Evolutionary conservation across 1,139 yeast species (phyloP).

Genomic region (Saccharomycopsis crataegensis): DNA sequence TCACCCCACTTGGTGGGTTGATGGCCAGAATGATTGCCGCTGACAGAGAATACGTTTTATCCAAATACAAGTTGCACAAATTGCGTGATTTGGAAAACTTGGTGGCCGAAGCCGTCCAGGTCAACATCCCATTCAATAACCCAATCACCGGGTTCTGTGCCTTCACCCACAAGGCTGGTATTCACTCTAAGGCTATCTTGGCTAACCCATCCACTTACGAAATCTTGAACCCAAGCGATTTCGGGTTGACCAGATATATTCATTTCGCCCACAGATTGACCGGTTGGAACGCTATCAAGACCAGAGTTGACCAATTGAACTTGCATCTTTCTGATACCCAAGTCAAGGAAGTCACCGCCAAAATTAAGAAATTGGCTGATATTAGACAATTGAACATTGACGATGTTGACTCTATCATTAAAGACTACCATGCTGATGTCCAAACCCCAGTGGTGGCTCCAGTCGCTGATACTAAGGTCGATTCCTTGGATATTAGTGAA

Average conservation of each 20-base stretch:
- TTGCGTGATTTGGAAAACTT: slow-evolving; percentile 91
- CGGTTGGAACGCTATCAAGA: slow-evolving; percentile 98
- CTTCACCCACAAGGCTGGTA: slow-evolving; percentile 98
- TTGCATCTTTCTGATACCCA: slow-evolving; percentile 85
- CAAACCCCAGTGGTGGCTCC: slow-evolving; percentile 34
- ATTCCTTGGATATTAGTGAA: slow-evolving; percentile 20
- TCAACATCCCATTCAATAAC: slow-evolving; percentile 95
- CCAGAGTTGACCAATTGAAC: slow-evolving; percentile 95
- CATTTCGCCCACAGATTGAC: slow-evolving; percentile 97
- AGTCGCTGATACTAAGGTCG: slow-evolving; percentile 24
- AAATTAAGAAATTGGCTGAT: slow-evolving; percentile 92
- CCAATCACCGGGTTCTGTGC: slow-evolving; percentile 99
- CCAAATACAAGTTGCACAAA: slow-evolving; percentile 94
- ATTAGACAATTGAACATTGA: slow-evolving; percentile 91
- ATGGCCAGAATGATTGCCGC: slow-evolving; percentile 99
- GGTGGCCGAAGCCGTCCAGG: slow-evolving; percentile 96
- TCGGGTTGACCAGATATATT: slow-evolving; percentile 90
- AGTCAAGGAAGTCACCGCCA: slow-evolving; percentile 87
- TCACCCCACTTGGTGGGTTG: slow-evolving; percentile 93
- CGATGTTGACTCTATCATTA: slow-evolving; percentile 94
- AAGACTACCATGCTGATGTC: slow-evolving; percentile 78
- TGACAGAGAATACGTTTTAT: slow-evolving; percentile 90
- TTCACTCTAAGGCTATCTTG: slow-evolving; percentile 96
- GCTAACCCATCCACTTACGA: slow-evolving; percentile 98
- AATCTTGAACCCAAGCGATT: slow-evolving; percentile 89